phyloP scores from a whole-genome alignment of 2,329 filamentous ascomycete species.

The Fusarium guadeloupense region DNA sequence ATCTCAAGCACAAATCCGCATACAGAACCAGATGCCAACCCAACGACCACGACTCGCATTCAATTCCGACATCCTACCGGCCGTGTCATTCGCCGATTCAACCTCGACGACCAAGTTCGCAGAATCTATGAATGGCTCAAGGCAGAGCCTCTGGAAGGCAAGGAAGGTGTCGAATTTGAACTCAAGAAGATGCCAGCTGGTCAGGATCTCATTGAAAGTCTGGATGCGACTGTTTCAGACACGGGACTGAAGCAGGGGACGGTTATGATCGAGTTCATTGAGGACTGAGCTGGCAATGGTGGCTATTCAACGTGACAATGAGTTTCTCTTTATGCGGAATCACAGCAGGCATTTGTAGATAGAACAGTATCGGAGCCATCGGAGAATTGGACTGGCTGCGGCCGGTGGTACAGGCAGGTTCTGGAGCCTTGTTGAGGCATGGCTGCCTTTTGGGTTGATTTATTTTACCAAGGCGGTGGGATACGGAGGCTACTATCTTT shows the following conservation, averaged over 20 bases:
- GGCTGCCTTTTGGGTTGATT: slow-evolving; percentile 5
- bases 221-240: slow-evolving; percentile 80
- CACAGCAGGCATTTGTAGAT: slow-evolving; percentile 34
- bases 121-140: slow-evolving; percentile 98
- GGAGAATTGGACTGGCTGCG: slow-evolving; percentile 30
- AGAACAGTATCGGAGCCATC: slow-evolving; percentile 33
- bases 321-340: slow-evolving; percentile 31
- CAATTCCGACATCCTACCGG: slow-evolving; percentile 90
- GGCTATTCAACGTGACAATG: not conserved
- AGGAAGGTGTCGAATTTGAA: slow-evolving; percentile 82
- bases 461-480: slow-evolving; percentile 13
- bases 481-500: slow-evolving; percentile 29
- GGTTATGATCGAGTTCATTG: slow-evolving; percentile 92
- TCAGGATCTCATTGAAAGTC: slow-evolving; percentile 79
- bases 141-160: slow-evolving; percentile 82
- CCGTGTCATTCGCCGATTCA: slow-evolving; percentile 87
- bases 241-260: slow-evolving; percentile 91
- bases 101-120: slow-evolving; percentile 76
- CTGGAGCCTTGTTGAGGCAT: slow-evolving; percentile 20
- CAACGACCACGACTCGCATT: slow-evolving; percentile 81
- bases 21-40: slow-evolving; percentile 76
- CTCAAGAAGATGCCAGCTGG: slow-evolving; percentile 82
- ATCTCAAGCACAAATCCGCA: slow-evolving; percentile 81
- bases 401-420: slow-evolving; percentile 18
- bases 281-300: slow-evolving; percentile 53